These are phyloP conservation scores for Boletus nobilissimus DNA, from an alignment of 1,284 basidiomycete species.

Conservation along the genomic window DNA sequence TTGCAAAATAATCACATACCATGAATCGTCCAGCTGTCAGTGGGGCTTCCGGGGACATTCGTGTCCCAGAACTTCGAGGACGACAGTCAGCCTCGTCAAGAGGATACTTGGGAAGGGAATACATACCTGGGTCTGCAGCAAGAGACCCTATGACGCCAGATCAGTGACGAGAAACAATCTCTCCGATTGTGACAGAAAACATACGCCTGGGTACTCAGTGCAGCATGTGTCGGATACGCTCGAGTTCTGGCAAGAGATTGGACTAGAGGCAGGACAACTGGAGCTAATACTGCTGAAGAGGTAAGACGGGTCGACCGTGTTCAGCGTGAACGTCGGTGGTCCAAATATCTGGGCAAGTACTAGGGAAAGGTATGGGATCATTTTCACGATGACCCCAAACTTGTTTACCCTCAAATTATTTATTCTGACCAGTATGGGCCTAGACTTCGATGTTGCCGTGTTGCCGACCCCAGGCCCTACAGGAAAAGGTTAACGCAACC, in stretches of 20 bases:
- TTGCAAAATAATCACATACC: conserved; percentile 53
- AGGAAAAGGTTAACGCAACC: neutral
- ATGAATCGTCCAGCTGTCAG: conserved; percentile 80
- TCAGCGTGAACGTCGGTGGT: conserved; percentile 28
- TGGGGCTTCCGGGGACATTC: conserved; percentile 69
- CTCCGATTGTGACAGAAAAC: conserved; percentile 1
- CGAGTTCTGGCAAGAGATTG: conserved; percentile 59
- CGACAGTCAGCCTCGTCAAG: conserved; percentile 5
- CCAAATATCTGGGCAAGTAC: conserved; percentile 36
- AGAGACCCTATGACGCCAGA: conserved; percentile 57
- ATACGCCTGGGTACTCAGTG: conserved; percentile 63
- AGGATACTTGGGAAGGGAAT: neutral
- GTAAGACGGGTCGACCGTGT: conserved; percentile 36
- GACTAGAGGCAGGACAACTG: conserved; percentile 55
- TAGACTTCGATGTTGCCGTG: neutral
- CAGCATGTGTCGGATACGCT: conserved; percentile 58
- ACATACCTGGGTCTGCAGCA: conserved; percentile 70
- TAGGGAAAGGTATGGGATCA: conserved; percentile 38
- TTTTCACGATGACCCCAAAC: conserved; percentile 10
- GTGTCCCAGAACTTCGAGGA: conserved; percentile 69
- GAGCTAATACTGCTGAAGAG: conserved; percentile 49
- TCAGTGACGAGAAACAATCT: neutral
- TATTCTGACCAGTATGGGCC: conserved; percentile 8
- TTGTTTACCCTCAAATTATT: conserved; percentile 17
- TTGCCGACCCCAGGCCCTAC: neutral